Evolutionary conservation across 2,329 filamentous ascomycete species (phyloP), one percentile per base, ranked within the genome.

Genomic region (Apiospora rasikravindrae): DNA sequence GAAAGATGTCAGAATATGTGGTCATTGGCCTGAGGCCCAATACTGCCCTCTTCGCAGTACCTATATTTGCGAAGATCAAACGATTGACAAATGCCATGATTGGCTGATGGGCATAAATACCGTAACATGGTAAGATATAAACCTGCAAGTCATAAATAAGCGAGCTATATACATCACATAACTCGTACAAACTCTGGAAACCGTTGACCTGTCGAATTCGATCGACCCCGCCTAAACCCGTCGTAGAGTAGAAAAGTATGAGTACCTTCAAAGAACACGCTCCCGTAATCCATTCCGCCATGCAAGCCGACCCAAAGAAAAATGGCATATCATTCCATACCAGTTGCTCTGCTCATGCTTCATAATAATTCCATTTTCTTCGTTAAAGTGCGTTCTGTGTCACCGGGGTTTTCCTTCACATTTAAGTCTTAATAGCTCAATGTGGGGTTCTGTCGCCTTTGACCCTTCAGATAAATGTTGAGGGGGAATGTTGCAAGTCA

Each of bases 361-460:
- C 70, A 37, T 29, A 40, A 44, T 61, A 40, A 14, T 29, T 33
- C 37, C 16, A 24, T 26, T 47, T 47, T 47, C 19, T n/a, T 45
- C 22, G 45, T 47, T 19, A 22, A n/a, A 29, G 64, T 57, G 29
- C 66, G 61, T 68, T 16, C 70, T 68, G 61, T 71, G 26, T 40
- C 47, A 24, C 70, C 42, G 53, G 42, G 57, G 19, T 61, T 29
- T 24, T 71, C 69, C 57, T n/a, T 71, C 53, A 67, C 69, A 26
- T 1, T 64, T 8, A 24, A 70, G 24, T 37, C 42, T 40, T 11
- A 33, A 51, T n/a, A 40, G 33, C 57, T 40, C 57, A n/a, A 19
- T 33, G 53, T 29, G 47, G 67, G 64, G 61, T 68, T 68, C 44
- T 71, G 70, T 71, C 70, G 70, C 33, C 37, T 57, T 57, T 68